phyloP scores from a whole-genome alignment of 805 yeast species.

The Ogataea siamensis region DNA sequence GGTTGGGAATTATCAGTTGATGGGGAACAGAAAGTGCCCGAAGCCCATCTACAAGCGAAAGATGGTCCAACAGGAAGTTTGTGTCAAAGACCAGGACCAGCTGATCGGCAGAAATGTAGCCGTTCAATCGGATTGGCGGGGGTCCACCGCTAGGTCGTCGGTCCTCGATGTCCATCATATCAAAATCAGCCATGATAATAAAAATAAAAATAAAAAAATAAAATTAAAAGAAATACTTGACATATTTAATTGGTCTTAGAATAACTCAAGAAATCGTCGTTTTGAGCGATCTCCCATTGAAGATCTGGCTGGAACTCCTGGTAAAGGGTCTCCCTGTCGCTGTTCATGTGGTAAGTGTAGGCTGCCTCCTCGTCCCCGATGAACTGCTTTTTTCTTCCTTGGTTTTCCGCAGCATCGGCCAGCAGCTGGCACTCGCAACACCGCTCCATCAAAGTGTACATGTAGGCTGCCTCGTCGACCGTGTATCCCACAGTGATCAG shows the following conservation, averaged over 20 bases:
- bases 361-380: conserved; percentile 64
- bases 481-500: conserved; percentile 66
- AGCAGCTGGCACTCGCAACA: conserved; percentile 64
- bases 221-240: neutral
- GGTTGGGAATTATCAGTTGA: conserved; percentile 62
- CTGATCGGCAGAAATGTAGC: neutral
- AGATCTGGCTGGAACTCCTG: conserved; percentile 72
- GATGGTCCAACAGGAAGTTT: conserved; percentile 72
- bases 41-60: conserved; percentile 55
- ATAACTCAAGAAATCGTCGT: conserved; percentile 30
- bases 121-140: neutral
- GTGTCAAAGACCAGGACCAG: conserved; percentile 69
- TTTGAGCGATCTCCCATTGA: conserved; percentile 43
- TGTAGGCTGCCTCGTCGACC: conserved; percentile 71
- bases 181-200: conserved; percentile 4
- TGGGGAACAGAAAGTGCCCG: conserved; percentile 38
- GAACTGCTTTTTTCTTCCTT: conserved; percentile 39
- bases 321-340: conserved; percentile 67
- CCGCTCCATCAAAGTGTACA: conserved; percentile 62
- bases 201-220: neutral
- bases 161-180: conserved; percentile 6
- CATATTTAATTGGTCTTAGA: conserved; percentile 16
- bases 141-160: conserved; percentile 2
- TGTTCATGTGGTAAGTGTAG: conserved; percentile 56
- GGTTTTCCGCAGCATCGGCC: conserved; percentile 50